A percentile compares a stretch with the other conserved stretches of the same genome.
Evolutionary conservation across 352 stramenopile genomes (phyloP).

Genomic region (Phytophthora capsici): DNA sequence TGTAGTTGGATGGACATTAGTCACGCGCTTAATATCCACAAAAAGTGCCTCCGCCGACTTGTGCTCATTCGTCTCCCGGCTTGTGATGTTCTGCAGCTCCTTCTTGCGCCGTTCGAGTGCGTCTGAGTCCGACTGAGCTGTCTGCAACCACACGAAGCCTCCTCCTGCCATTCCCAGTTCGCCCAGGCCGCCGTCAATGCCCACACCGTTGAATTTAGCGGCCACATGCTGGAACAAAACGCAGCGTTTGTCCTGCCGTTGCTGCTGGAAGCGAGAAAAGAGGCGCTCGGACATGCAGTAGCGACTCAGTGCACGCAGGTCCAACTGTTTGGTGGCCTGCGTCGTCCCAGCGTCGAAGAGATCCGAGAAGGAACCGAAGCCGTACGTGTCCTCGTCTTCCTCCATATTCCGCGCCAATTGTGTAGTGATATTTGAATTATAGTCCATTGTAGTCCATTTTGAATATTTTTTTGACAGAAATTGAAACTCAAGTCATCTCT

Average conservation of each 20-base stretch:
- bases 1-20: slow-evolving; percentile 27
- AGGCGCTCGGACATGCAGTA: slow-evolving; percentile 60
- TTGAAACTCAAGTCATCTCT: too few relatives aligned
- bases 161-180: slow-evolving; percentile 36
- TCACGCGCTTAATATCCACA: slow-evolving; percentile 38
- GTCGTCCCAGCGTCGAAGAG: slow-evolving; percentile 41
- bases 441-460: too few relatives aligned
- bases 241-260: slow-evolving; percentile 8
- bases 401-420: slow-evolving; percentile 33
- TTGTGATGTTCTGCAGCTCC: slow-evolving; percentile 68
- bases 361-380: slow-evolving; percentile 72
- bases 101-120: slow-evolving; percentile 55
- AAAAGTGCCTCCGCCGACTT: slow-evolving; percentile 48
- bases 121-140: slow-evolving; percentile 56
- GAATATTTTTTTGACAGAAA: too few relatives aligned
- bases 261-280: slow-evolving; percentile 49
- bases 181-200: slow-evolving; percentile 60
- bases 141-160: slow-evolving; percentile 66
- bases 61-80: slow-evolving; percentile 21
- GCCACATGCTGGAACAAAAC: slow-evolving; percentile 55
- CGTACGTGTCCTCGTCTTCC: slow-evolving; percentile 71
- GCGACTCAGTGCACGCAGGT: slow-evolving; percentile 43
- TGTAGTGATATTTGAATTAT: too few relatives aligned
- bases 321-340: slow-evolving; percentile 31
- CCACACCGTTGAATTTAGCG: slow-evolving; percentile 56